Conservation (phyloP, 306 rosid species). For the Prunus salicina region DNA sequence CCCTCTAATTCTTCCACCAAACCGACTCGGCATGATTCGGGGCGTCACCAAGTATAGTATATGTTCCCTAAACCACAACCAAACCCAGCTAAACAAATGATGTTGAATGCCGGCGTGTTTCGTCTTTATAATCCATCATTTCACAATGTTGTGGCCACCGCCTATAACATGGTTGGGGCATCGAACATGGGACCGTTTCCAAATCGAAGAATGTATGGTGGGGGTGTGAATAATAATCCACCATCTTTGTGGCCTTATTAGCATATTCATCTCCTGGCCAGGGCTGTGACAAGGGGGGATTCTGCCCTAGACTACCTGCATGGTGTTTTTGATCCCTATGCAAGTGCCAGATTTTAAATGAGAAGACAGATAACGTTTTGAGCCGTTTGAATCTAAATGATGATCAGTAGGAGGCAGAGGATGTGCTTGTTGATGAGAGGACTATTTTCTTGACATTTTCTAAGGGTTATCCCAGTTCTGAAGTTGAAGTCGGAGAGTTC, state of each 20-base stretch:
- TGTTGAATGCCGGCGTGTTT: not conserved
- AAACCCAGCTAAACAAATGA: not conserved
- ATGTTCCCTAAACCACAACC: conserved; percentile 20
- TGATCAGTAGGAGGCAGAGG: not conserved
- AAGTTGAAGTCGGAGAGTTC: conserved; percentile 42
- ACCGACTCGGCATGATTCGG: conserved; percentile 21
- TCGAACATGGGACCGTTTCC: not conserved
- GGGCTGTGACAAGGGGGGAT: not conserved
- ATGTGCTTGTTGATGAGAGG: conserved; percentile 38
- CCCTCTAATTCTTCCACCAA: conserved; percentile 39
- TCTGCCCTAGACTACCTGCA: not conserved
- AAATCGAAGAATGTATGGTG: not conserved
- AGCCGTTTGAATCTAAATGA: conserved; percentile 3
- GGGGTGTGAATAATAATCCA: not conserved
- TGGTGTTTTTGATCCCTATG: not conserved
- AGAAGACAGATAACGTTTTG: conserved; percentile 19
- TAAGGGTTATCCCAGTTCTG: conserved; percentile 54
- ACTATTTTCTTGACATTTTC: conserved; percentile 63
- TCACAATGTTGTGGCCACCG: not conserved
- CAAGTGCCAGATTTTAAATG: not conserved
- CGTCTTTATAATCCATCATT: not conserved
- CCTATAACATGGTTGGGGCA: not conserved
- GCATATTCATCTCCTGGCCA: not conserved
- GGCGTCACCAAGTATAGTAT: conserved; percentile 4
- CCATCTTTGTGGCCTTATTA: not conserved